phyloP scores from a whole-genome alignment of 257 asterid genomes.

The Gentiana macrophylla region DNA sequence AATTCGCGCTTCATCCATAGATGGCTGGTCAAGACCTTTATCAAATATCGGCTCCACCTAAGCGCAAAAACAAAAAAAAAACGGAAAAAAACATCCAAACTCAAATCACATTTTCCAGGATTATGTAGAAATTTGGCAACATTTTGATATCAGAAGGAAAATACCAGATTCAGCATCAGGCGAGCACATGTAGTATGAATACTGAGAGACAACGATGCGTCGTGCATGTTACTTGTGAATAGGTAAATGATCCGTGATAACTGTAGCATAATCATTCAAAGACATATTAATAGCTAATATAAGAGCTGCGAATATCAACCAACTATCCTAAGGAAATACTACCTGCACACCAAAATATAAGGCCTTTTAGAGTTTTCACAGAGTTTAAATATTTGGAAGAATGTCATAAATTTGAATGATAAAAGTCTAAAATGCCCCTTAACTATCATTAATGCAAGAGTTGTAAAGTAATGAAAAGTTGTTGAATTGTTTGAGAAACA shows the following conservation, averaged over 20 bases:
- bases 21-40: conserved; percentile 87
- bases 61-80: conserved; percentile 7
- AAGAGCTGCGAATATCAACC: too few relatives aligned
- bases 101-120: neutral
- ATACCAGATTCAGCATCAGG: conserved; percentile 96
- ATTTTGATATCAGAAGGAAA: neutral
- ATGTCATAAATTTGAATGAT: neutral
- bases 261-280: conserved; percentile 39
- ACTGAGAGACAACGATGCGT: conserved; percentile 89
- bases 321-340: neutral
- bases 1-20: conserved; percentile 95
- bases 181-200: conserved; percentile 99
- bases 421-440: too few relatives aligned
- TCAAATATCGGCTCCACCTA: conserved; percentile 98
- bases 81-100: conserved; percentile 7
- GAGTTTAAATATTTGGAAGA: neutral
- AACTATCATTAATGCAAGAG: too few relatives aligned
- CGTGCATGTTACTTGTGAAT: conserved; percentile 99
- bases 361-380: neutral
- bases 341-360: neutral
- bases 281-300: neutral
- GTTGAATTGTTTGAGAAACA: too few relatives aligned
- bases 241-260: conserved; percentile 90
- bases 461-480: too few relatives aligned
- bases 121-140: neutral